phyloP scores from a whole-genome alignment of 2,329 filamentous ascomycete genomes.

The Diatrype stigma region DNA sequence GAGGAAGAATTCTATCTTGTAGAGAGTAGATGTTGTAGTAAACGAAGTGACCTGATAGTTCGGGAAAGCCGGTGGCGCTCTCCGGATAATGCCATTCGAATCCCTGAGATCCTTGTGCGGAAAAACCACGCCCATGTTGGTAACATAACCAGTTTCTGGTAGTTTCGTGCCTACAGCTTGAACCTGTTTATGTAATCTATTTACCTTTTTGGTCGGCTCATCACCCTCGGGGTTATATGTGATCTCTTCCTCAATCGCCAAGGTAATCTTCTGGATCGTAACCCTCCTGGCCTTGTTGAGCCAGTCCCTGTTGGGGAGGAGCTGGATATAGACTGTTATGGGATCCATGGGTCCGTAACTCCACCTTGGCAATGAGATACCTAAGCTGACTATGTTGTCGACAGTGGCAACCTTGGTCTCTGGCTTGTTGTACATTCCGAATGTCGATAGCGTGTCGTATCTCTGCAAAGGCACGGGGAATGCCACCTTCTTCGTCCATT shows the following conservation, averaged over 20 bases:
- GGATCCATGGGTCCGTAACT: slow-evolving; percentile 95
- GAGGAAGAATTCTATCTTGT: slow-evolving; percentile 97
- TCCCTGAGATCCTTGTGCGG: slow-evolving; percentile 86
- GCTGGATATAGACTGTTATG: slow-evolving; percentile 91
- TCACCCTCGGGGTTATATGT: slow-evolving; percentile 98
- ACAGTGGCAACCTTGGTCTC: slow-evolving; percentile 81
- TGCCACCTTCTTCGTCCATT: slow-evolving; percentile 77
- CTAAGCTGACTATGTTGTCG: slow-evolving; percentile 87
- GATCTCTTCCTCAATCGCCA: slow-evolving; percentile 94
- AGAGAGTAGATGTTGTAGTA: slow-evolving; percentile 87
- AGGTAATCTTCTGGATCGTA: slow-evolving; percentile 88
- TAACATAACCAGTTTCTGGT: slow-evolving; percentile 87
- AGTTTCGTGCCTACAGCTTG: slow-evolving; percentile 79
- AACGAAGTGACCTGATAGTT: slow-evolving; percentile 86
- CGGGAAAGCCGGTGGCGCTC: slow-evolving; percentile 83
- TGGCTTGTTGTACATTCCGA: slow-evolving; percentile 98
- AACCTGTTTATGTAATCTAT: slow-evolving; percentile 78
- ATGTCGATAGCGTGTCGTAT: slow-evolving; percentile 96
- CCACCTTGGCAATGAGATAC: slow-evolving; percentile 90
- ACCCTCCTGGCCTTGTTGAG: slow-evolving; percentile 85
- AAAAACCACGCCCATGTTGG: slow-evolving; percentile 86
- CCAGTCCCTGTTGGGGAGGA: slow-evolving; percentile 91
- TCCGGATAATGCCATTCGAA: slow-evolving; percentile 77
- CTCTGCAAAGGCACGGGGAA: slow-evolving; percentile 88
- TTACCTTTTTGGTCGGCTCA: slow-evolving; percentile 85